phyloP scores from a whole-genome alignment of 2,329 filamentous ascomycete species.

The Nannizzia gypsea region DNA sequence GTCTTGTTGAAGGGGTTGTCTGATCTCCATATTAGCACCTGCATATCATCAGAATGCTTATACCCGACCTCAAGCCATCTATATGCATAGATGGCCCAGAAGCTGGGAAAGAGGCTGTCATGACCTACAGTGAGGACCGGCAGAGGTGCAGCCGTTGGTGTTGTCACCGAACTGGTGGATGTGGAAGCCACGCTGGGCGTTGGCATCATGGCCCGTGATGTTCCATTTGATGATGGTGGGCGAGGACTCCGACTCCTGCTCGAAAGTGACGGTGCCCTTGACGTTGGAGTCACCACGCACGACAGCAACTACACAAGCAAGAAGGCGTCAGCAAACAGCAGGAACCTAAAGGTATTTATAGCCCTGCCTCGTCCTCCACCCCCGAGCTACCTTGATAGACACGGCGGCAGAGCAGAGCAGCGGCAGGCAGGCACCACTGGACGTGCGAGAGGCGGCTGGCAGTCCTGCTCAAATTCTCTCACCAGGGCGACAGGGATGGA shows the following conservation, averaged over 20 bases:
- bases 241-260: conserved; percentile 71
- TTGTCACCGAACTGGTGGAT: conserved; percentile 99
- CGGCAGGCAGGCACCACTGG: neutral
- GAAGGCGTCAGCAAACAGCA: neutral
- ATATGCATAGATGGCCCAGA: too few species aligned
- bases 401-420: neutral
- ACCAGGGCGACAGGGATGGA: conserved; percentile 8
- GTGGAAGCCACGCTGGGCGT: conserved; percentile 96
- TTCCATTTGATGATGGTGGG: conserved; percentile 85
- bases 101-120: too few species aligned
- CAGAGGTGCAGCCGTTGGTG: conserved; percentile 98
- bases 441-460: neutral
- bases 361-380: neutral
- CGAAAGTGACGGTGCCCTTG: conserved; percentile 85
- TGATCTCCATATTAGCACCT: conserved; percentile 27
- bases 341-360: neutral
- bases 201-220: conserved; percentile 83
- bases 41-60: too few species aligned
- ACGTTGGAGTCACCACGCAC: conserved; percentile 97
- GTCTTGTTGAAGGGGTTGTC: conserved; percentile 93
- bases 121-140: conserved; percentile 85
- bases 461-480: conserved; percentile 3
- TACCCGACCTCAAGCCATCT: too few species aligned
- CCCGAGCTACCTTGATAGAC: conserved; percentile 9
- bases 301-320: conserved; percentile 60